Base-by-base conservation (phyloP, 805 yeast species). In the Pichia deserticola region DNA sequence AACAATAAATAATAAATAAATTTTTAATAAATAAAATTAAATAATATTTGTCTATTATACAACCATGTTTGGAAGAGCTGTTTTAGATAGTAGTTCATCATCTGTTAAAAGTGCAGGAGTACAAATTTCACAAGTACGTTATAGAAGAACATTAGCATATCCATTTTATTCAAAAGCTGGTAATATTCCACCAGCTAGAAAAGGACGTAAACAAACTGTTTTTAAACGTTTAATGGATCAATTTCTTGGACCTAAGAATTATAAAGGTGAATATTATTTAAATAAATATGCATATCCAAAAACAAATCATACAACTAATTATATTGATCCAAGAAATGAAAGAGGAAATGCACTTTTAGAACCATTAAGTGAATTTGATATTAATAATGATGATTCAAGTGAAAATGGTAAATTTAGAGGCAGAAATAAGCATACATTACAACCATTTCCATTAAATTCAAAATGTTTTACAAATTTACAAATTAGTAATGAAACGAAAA, bases 221-320 rank as follows among this genome's bases (percentile, higher is more conserved):
- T 73, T 84, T 62, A 78, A 78, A 59, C 74, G 78, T 63, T 79
- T 81, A 38, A 71, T 89, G 77, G 78, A 80, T 56, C 79, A 76
- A 55, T 89, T 88, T 69, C 70, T 89, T 50, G 97, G 97, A 3
- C 92, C 92, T 37, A 79, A 75, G 64, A 89, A 88, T 67, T 79
- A 79, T 68, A 83, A 84, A 65, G 96, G 96, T 20, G 89, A 87
- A 56, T 86, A 87, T 65, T 74, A 75, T 54, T 68, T 79, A 62
- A 90, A 89, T 74, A 87, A 84, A 63, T 85, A 87, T 66, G 81
- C 76, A 59, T 74, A 74, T 54, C 82, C 88, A 11, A 81, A 85
- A 20, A 79, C 76, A 53, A 69, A 84, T 58, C 88, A 86, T 61
- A 69, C 70, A 38, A 89, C 95, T 40, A 85, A 84, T 62, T 89